Percentiles rank a stretch among this genome's conserved stretches.
Evolutionary conservation across 768 basidiomycete species (phyloP).

Genomic region (Lentinula aciculospora): DNA sequence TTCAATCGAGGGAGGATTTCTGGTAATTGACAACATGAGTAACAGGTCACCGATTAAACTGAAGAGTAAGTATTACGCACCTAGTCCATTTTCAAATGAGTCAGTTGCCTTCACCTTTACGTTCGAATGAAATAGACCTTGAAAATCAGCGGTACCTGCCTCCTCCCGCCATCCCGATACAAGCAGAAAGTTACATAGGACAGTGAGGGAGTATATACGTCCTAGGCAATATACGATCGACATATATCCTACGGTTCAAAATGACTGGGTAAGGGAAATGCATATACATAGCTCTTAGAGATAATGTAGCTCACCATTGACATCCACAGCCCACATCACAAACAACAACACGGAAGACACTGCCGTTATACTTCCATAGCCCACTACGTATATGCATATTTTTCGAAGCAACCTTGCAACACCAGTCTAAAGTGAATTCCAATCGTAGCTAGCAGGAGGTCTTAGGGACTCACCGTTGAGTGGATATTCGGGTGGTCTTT

Average conservation of each 20-base stretch:
- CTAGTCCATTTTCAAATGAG: neutral
- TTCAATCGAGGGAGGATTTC: neutral
- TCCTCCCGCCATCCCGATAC: neutral
- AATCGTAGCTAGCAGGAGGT: neutral
- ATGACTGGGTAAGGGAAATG: too few relatives aligned
- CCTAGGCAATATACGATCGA: neutral
- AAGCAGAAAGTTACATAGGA: neutral
- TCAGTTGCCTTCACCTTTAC: neutral
- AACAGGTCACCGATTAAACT: too few relatives aligned
- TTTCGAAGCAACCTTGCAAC: neutral
- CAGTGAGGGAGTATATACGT: neutral
- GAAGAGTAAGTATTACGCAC: neutral
- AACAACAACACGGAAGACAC: neutral
- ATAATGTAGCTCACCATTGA: neutral
- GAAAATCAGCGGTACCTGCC: neutral
- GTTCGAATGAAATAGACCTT: neutral
- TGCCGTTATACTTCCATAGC: neutral
- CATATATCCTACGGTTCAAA: neutral
- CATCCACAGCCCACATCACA: neutral
- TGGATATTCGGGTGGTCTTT: neutral
- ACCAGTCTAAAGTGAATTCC: neutral
- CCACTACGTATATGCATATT: neutral
- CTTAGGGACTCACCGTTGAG: neutral
- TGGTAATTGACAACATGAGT: too few relatives aligned
- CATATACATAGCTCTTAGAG: neutral